A percentile compares a stretch with the other conserved stretches of the same genome.
phyloP scores from a whole-genome alignment of 2,329 filamentous ascomycete species.

The Botrytis galanthina region DNA sequence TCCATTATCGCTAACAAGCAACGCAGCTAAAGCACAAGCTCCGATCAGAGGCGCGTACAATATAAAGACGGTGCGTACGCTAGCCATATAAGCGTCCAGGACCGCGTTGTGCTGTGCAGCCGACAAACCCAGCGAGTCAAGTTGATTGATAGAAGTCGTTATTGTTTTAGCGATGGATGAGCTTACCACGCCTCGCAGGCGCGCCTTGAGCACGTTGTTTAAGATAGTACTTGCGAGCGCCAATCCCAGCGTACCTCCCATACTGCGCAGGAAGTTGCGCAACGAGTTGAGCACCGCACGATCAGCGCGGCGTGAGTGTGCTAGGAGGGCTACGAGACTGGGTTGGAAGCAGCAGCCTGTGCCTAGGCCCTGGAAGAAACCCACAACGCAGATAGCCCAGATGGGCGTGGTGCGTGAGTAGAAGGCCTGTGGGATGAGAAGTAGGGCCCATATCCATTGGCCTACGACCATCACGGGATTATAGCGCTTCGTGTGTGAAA shows the following conservation, averaged over 20 bases:
- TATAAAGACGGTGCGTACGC: slow-evolving; percentile 33
- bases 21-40: background rate
- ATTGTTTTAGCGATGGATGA: background rate
- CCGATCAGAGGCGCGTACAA: slow-evolving; percentile 19
- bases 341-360: slow-evolving; percentile 17
- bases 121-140: background rate
- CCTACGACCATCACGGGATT: slow-evolving; percentile 3
- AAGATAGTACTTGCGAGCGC: slow-evolving; percentile 19
- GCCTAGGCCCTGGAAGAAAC: slow-evolving; percentile 11
- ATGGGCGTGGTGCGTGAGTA: slow-evolving; percentile 6
- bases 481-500: slow-evolving; percentile 2
- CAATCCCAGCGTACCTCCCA: slow-evolving; percentile 33
- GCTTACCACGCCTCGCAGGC: background rate
- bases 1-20: slow-evolving; percentile 10
- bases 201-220: slow-evolving; percentile 16
- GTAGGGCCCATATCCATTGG: background rate
- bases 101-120: slow-evolving; percentile 15
- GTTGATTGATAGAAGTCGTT: slow-evolving; percentile 7
- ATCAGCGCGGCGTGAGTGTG: slow-evolving; percentile 29
- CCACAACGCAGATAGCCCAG: background rate
- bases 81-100: slow-evolving; percentile 32
- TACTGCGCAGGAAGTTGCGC: slow-evolving; percentile 35
- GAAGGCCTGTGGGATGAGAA: background rate
- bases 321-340: slow-evolving; percentile 35
- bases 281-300: slow-evolving; percentile 37